These are phyloP conservation scores for Cyclocybe cylindracea DNA, from an alignment of 768 basidiomycete genomes.

Conservation along the genomic window DNA sequence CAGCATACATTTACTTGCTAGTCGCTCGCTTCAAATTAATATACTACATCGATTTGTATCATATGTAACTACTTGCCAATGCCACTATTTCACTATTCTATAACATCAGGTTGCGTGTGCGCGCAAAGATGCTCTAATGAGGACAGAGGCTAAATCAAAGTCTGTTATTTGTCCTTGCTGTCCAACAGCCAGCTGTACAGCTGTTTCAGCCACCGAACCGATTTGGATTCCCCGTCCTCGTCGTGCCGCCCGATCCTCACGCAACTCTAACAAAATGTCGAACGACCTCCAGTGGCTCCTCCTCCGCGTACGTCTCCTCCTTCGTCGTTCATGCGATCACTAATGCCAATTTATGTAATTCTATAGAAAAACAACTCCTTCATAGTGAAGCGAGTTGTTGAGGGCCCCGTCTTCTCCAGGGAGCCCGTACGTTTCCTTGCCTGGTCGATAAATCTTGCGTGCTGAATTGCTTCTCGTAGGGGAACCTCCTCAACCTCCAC, in stretches of 20 bases:
- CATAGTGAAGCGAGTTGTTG: slow-evolving; percentile 73
- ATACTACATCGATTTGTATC: too few relatives aligned
- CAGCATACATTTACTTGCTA: too few relatives aligned
- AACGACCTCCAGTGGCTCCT: slow-evolving; percentile 94
- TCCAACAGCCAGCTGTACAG: slow-evolving; percentile 37
- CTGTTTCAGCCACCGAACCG: slow-evolving; percentile 36
- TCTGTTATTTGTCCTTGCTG: too few relatives aligned
- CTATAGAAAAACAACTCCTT: slow-evolving; percentile 80
- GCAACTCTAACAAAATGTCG: slow-evolving; percentile 62
- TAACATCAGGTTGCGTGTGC: too few relatives aligned
- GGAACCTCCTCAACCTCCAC: slow-evolving; percentile 85
- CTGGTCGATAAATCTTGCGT: not conserved
- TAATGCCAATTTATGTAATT: not conserved
- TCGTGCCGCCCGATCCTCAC: slow-evolving; percentile 21
- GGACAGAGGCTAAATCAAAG: too few relatives aligned
- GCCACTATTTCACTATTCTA: too few relatives aligned
- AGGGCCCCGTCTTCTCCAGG: slow-evolving; percentile 80
- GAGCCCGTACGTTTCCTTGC: slow-evolving; percentile 63
- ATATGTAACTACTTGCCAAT: too few relatives aligned
- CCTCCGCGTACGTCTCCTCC: slow-evolving; percentile 62
- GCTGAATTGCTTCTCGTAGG: slow-evolving; percentile 43
- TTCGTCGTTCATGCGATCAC: not conserved
- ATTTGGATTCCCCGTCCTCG: slow-evolving; percentile 12
- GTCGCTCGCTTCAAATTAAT: too few relatives aligned
- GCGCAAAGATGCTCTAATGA: too few relatives aligned